Conservation (phyloP, 208 protist species). For the Strigomonas galati region DNA sequence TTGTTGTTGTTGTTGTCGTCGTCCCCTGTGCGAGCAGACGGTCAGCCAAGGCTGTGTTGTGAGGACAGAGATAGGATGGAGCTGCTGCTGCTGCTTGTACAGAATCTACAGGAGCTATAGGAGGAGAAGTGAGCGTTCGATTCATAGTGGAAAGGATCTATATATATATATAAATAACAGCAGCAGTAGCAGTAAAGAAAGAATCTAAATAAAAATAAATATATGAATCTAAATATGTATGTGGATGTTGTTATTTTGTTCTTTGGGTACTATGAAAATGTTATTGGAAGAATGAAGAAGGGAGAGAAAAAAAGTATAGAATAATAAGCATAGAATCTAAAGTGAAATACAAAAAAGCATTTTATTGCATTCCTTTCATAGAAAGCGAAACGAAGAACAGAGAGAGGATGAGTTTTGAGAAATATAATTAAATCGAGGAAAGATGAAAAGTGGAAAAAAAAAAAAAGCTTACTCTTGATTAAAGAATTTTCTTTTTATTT, state of each 20-base stretch:
- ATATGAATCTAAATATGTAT: constrained; percentile 5
- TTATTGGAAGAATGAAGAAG: constrained; percentile 6
- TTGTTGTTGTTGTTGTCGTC: too few species aligned
- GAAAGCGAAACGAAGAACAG: too few species aligned
- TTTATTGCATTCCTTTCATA: too few species aligned
- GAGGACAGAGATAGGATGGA: too few species aligned
- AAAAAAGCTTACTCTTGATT: neutral
- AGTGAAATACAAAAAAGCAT: too few species aligned
- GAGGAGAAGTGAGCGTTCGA: too few species aligned
- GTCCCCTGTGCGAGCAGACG: neutral
- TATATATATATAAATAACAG: constrained; percentile 4
- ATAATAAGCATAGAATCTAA: too few species aligned
- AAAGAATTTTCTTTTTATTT: neutral
- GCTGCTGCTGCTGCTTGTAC: too few species aligned
- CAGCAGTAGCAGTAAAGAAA: constrained; percentile 5
- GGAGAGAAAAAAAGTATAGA: neutral
- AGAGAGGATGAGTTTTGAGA: neutral
- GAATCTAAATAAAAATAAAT: constrained; percentile 11
- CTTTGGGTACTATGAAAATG: too few species aligned
- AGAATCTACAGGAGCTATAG: too few species aligned
- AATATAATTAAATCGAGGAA: neutral
- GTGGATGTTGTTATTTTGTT: too few species aligned
- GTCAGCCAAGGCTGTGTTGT: neutral
- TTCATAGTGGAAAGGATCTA: too few species aligned
- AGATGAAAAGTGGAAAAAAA: constrained; percentile 1